Base-by-base conservation (phyloP, 208 protist genomes). In the Trypanosoma cruzi region DNA sequence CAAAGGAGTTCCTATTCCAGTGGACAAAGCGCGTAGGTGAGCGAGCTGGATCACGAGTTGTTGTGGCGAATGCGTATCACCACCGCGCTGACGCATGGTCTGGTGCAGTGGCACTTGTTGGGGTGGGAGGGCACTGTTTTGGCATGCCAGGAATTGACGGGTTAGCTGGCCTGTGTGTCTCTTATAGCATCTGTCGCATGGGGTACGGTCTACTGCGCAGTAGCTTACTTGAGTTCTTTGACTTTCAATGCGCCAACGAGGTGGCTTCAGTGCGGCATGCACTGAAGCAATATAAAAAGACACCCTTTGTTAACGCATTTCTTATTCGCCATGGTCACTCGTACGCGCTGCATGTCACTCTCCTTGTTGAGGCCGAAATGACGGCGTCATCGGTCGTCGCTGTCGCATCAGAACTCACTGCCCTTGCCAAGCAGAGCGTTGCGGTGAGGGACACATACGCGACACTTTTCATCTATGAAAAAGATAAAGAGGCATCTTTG, bases 61-160 rank as follows among this genome's bases (percentile, higher is more conserved):
- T 94, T 3, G 80, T 96, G 26, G 91, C 91, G 20, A 96, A 96
- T 68, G 91, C 91, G 2, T 96, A 89, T 54, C 91, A 96, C 57
- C 91, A 96, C 73, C 88, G 91, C 22, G 91, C 88, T 1, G 91
- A 96, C 69, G 91, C 91, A 24, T 96, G 91, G 88, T 92, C 82
- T 59, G 88, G 85, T n/a, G 84, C 73, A 18, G 83, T 96, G 14
- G 88, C 88, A 54, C 81, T 96, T 29, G 48, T 96, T 24, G 91
- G 91, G 36, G 91, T 94, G 13, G 75, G 73, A 1, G 91, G 88
- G 11, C 87, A 91, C 48, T 81, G 69, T 48, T 44, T 90, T 28
- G 88, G 91, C 5, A 44, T 96, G 31, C 84, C 88, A 4, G 86
- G 85, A 46, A 66, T 96, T 18, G 91, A 96, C 61, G 91, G 86